A percentile compares a stretch with the other conserved stretches of the same genome.
Evolutionary conservation across 2,329 filamentous ascomycete species (phyloP).

Genomic region (Cordyceps farinosa): DNA sequence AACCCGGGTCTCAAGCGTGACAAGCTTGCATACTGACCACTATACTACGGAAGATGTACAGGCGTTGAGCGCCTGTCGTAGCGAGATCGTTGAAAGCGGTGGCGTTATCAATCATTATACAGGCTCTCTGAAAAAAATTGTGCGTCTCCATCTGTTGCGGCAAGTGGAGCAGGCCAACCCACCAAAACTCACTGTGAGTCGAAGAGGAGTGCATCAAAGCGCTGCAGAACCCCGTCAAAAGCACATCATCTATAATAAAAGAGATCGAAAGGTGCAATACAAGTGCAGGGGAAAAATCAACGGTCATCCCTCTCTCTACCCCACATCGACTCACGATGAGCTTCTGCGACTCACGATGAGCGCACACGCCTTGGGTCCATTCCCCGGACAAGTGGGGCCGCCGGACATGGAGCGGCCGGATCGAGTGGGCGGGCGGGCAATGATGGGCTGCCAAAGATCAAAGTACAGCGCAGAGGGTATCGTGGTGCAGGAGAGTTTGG

Average conservation of each 20-base stretch:
- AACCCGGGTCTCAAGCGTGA: conserved; percentile 25
- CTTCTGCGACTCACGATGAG: neutral
- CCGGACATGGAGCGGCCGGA: neutral
- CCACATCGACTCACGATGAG: conserved; percentile 10
- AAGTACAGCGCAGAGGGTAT: too few relatives aligned
- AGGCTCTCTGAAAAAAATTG: neutral
- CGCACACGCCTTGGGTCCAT: neutral
- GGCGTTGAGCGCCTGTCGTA: conserved; percentile 21
- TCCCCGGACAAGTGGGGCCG: conserved; percentile 7
- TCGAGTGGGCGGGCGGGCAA: neutral
- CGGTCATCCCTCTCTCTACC: conserved; percentile 4
- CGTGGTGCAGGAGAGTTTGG: neutral
- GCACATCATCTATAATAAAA: too few relatives aligned
- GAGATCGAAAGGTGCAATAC: neutral
- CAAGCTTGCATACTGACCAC: conserved; percentile 25
- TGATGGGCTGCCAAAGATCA: neutral
- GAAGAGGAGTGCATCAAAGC: neutral
- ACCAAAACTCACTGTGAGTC: neutral
- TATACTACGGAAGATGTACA: conserved; percentile 24
- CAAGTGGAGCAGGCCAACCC: neutral
- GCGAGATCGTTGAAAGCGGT: conserved; percentile 17
- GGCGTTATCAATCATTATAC: conserved; percentile 1
- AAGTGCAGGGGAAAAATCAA: too few relatives aligned
- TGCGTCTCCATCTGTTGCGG: neutral
- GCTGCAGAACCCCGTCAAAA: too few relatives aligned